Percentiles rank a stretch among this genome's conserved stretches.
These are phyloP conservation scores for Aspergillus eucalypticola DNA, from an alignment of 2,329 filamentous ascomycete genomes.

Conservation along the genomic window DNA sequence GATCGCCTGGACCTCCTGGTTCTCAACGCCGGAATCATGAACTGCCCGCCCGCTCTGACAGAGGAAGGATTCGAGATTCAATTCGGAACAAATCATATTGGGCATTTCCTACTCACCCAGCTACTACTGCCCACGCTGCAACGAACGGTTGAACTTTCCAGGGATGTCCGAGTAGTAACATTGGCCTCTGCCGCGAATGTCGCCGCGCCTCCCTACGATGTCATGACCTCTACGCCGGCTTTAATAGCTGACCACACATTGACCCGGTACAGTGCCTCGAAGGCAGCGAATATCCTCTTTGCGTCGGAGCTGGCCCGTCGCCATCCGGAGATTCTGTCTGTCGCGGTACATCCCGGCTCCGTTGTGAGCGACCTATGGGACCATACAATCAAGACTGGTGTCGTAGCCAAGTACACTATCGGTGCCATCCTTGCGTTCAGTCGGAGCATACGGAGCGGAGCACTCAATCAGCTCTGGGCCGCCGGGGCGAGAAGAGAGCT, in stretches of 20 bases:
- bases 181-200: constrained; percentile 40
- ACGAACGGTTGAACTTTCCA: constrained; percentile 32
- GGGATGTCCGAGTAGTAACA: constrained; percentile 41
- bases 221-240: constrained; percentile 39
- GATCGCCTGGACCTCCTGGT: constrained; percentile 49
- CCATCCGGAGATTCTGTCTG: constrained; percentile 45
- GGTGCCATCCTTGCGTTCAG: constrained; percentile 29
- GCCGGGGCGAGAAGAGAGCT: constrained; percentile 35
- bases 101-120: constrained; percentile 49
- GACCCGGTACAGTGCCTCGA: constrained; percentile 54
- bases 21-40: constrained; percentile 53
- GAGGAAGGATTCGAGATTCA: constrained; percentile 48
- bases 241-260: constrained; percentile 42
- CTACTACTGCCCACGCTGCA: constrained; percentile 45
- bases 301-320: constrained; percentile 49
- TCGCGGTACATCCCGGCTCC: constrained; percentile 54
- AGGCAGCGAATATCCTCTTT: constrained; percentile 53
- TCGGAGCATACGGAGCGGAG: constrained; percentile 35
- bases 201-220: constrained; percentile 36
- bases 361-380: constrained; percentile 45
- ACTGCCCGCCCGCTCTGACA: constrained; percentile 38
- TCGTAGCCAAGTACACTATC: constrained; percentile 26
- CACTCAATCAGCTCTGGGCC: constrained; percentile 46
- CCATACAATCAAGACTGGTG: constrained; percentile 28
- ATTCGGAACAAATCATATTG: constrained; percentile 50